Base-by-base conservation (phyloP, 768 basidiomycete species). In the Termitomyces sp. region DNA sequence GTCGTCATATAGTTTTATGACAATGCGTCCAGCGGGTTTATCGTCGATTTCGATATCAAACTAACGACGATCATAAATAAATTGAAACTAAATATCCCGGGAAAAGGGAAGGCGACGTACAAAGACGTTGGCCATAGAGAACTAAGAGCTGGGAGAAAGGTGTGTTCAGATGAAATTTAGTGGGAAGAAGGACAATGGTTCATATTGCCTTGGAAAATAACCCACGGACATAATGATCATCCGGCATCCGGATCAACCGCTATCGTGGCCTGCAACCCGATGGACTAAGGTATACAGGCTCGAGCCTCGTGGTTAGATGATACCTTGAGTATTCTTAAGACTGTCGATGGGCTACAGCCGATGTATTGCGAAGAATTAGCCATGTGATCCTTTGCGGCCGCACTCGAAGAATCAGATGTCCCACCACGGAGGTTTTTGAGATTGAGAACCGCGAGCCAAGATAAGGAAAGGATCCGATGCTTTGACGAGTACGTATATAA, bases 1-100 rank as follows among this genome's bases (percentile, higher is more conserved):
- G 53, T 86, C 80, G 70, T 93, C 90, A 70, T 79, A 92, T 38
- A 95, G 81, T 68, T 88, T 84, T 81, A 95, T 90, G 25, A 85
- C 78, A 59, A 94, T 82, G 40, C 86, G 82, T 22, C 89, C 90
- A 0, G 80, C 73, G 5, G 83, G 77, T 45, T 76, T 64, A 29
- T 70, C 70, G 68, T 82, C 76, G 68, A 93, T 86, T 1, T 73
- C 68, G 50, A 89, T 68, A 53, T 88, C 81, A 60, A 89, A 88
- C 87, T 89, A 54, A 35, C 27, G 13, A 33, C 18, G 22, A 52
- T 13, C 33, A 41, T 29, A 25, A 11, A 23, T 33, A 20, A 52
- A 45, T 39, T 35, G 5, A 29, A 41, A 7, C 16, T 35, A 35
- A 50, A 23, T 4, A 20, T 38, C 0, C 2, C 5, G 20, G 11